phyloP scores from a whole-genome alignment of 768 basidiomycete genomes.

The Podaxis sp. region DNA sequence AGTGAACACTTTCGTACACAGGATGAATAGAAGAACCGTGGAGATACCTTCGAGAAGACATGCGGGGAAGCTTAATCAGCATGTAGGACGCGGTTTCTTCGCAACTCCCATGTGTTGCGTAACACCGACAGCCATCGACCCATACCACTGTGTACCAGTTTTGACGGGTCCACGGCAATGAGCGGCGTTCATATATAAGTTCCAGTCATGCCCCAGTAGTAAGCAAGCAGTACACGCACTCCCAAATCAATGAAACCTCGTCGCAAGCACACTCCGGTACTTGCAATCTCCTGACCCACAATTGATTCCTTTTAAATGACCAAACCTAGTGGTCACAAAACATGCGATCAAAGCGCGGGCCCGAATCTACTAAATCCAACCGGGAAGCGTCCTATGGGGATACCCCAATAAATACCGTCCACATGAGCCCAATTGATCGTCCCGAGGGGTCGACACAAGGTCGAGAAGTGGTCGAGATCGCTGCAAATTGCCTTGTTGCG shows the following conservation, averaged over 20 bases:
- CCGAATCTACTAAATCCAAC: neutral
- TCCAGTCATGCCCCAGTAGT: neutral
- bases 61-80: neutral
- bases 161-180: neutral
- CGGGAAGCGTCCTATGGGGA: neutral
- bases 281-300: neutral
- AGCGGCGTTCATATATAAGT: neutral
- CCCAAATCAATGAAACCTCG: neutral
- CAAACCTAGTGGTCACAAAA: neutral
- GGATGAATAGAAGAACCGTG: neutral
- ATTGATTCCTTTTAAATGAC: neutral
- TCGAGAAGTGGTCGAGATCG: no score
- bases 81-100: neutral
- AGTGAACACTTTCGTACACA: neutral
- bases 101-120: neutral
- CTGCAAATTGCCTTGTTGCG: neutral
- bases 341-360: conserved; percentile 11
- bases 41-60: neutral
- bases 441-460: no score
- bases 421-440: neutral
- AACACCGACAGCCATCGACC: neutral
- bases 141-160: neutral
- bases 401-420: neutral
- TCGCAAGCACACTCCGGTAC: neutral
- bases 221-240: neutral